These are phyloP conservation scores for Phyllosticta paracitricarpa DNA, from an alignment of 2,329 filamentous ascomycete genomes.

Conservation along the genomic window DNA sequence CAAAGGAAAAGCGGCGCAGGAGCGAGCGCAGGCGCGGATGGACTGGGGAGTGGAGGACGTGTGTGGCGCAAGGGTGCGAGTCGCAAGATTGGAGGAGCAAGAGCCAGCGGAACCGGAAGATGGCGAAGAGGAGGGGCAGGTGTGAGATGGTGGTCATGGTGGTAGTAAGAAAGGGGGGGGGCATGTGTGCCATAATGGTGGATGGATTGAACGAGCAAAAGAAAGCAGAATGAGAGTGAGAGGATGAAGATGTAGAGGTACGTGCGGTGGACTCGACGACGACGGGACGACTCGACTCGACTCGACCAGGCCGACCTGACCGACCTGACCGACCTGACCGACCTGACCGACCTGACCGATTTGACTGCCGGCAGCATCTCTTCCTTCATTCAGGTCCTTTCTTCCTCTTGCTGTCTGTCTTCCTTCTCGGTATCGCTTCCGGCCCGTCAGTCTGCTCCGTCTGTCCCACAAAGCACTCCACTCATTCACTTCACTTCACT, in stretches of 20 bases:
- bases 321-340: no score
- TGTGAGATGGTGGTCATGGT: neutral
- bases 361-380: neutral
- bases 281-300: no score
- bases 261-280: no score
- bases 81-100: neutral
- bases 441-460: neutral
- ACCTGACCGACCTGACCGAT: no score
- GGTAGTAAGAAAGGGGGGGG: neutral
- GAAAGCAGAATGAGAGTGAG: no score
- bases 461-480: neutral
- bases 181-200: neutral
- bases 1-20: neutral
- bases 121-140: neutral
- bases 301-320: no score
- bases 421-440: neutral
- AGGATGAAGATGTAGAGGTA: no score
- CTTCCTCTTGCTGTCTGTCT: neutral
- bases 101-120: neutral
- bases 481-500: neutral
- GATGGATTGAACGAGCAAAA: neutral
- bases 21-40: neutral
- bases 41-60: neutral
- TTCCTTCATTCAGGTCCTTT: neutral
- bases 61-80: slow-evolving; percentile 4